Evolutionary conservation across 768 basidiomycete species (phyloP), one percentile per base, ranked within the genome.

Genomic region (Strobilomyces dryophilus): DNA sequence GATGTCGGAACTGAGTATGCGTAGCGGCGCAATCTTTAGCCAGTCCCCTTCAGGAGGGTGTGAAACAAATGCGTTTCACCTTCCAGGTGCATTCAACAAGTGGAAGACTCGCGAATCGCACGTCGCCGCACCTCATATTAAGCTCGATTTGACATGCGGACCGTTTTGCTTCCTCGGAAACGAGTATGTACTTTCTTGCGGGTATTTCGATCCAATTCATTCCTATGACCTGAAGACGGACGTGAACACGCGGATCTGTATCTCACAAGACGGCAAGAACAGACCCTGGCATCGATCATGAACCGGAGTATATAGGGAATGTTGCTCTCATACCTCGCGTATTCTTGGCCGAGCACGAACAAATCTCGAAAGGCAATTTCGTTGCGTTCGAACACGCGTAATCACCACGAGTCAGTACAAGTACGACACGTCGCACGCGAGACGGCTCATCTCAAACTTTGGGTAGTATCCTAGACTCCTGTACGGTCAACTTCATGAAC

Each of bases 121-220:
- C 32, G 9, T 46, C 12, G 9, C 66, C 79, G 60, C 61, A 94
- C 92, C 78, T 79, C 58, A 92, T 78, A 27, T 73, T 80, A 43
- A 98, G 71, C 68, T 99, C 95, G 15, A 98, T 79, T 66, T 99
- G 97, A 68, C 93, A 98, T 44, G 79, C 78, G 1, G 95, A 95
- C 45, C 78, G 78, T 63, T 83, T 89, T 35, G 77, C 73, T 40
- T 75, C 74, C 11, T 71, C 75, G 2, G 78, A 65, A n/a, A 84
- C 53, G 18, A 95, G 65, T 12, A 75, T 74, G 64, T 97, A 99
- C 59, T 83, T 83, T 3, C 90, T 90, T 4, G 87, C 83, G 5
- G 88, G 88, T 9, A 97, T 75, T 71, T 98, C 93, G 48, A 99
- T 87, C 95, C 97, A 99, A 66, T 98, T 98, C 97, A 99, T 98